Base-by-base conservation (phyloP, 305 asterid species). In the Solanum chacoense region DNA sequence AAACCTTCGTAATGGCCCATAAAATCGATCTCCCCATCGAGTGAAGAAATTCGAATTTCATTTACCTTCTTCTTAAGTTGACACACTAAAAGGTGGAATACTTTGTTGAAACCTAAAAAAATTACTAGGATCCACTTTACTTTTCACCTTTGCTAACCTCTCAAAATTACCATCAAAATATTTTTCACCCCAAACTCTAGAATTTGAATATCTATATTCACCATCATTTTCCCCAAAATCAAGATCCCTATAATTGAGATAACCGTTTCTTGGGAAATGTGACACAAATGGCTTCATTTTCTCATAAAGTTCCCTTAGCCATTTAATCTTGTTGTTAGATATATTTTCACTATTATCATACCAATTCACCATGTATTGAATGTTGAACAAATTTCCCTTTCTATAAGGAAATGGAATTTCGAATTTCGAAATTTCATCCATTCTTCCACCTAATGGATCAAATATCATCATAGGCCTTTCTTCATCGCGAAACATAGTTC, bases 191-290 rank as follows among this genome's bases (percentile, higher is more conserved):
- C 93, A 91, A 36, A 90, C 86, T 88, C 45, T 89, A 22, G 89
- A 92, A 18, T 31, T 20, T 12, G 55, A 55, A 24, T 92, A 93
- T 85, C 87, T 89, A 16, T 37, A 94, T 22, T 55, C 71, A 10
- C 71, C 40, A 24, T 86, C 89, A 71, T 93, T 92, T 10, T 16
- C 1, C 4, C 96, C 94, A 85, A 93, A 26, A 31, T 90, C 93
- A n/a, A 93, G 93, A 91, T 93, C 94, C 80, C 73, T 94, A 89
- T 94, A 93, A 42, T 92, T 94, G n/a, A 91, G 5, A 42, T 93
- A 93, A 3, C 89, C 92, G 8, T 88, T 36, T 88, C 94, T 90
- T 0, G 93, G 92, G 1, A 50, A 87, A 34, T 50, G 86, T 10
- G 95, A 72, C 20, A 92, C 91, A 42, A 86, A 94, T 40, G 94